Evolutionary conservation across 2,329 filamentous ascomycete genomes (phyloP), one percentile per base, ranked within the genome.

Genomic region (Lachnellula cervina): DNA sequence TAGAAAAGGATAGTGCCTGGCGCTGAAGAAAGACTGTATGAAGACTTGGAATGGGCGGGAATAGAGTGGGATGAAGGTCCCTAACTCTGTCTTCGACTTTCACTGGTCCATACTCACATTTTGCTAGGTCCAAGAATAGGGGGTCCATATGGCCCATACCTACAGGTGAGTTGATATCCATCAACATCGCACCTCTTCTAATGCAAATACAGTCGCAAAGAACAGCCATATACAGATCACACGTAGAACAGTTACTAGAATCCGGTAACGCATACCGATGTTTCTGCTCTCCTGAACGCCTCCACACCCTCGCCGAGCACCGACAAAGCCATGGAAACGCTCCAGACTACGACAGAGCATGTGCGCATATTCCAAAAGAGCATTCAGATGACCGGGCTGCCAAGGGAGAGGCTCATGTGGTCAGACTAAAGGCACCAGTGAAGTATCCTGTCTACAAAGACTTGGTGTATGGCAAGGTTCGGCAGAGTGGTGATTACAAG

Each of bases 1-100:
- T 75, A 94, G 89, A 90, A 87, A 74, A 84, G 94, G 58, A 86
- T 93, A 8, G 84, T 97, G 4, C 73, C 78, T 0, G 91, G 87
- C 68, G 91, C 94, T 1, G 91, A 97, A 70, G 72, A 86, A 58
- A 81, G 85, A 54, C 74, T 99, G 3, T 88, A 87, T 62, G 76
- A 87, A 56, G 93, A 97, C 69, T 73, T 99, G 52, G 78, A 80
- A 73, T 99, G 94, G 94, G 88, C 91, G 17, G 91, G 92, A 0
- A 75, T 99, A 34, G 76, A 87, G 52, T 99, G 93, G 93, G 92
- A 97, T 72, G 95, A 99, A 82, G 92, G 86, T 86, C 65, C 40
- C 65, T 54, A 35, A n/a, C 13, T 13, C 28, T 32, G 9, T 32
- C 53, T 32, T 46, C 38, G 11, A 40, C 2, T 21, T 32, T 35